Base-by-base conservation (phyloP, 805 yeast genomes). In the Saturnispora gosingensis region DNA sequence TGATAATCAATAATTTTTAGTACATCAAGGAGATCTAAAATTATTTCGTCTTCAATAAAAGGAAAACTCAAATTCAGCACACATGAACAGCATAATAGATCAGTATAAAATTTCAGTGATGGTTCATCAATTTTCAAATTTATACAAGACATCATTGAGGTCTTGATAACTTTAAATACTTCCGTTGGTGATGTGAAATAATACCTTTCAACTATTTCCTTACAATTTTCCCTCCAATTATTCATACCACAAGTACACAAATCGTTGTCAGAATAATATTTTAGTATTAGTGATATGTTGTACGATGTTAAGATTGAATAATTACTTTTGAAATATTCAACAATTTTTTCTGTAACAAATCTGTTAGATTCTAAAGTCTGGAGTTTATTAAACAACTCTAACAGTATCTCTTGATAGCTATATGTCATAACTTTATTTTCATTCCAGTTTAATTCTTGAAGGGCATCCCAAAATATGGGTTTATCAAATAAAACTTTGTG, bases 181-280 rank as follows among this genome's bases (percentile, higher is more conserved):
- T 34, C 55, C 50, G 30, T 60, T 61, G 59, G 64, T 60, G 59
- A 68, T 74, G 58, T 77, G 2, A 42, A 25, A 42, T 55, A 59
- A 44, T 56, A 81, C 6, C 69, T 66, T n/a, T 69, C 66, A 35
- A 82, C 62, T 2, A 83, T 57, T 30, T 65, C 62, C 6, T 63
- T 61, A 40, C 78, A 67, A 55, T 78, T 77, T 2, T 65, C 70
- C 45, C 67, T 66, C 86, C 89, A 83, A 8, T 71, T 63, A 0
- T 74, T 68, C 30, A 75, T 65, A 5, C 81, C 61, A 10, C 80
- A 76, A 2, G 81, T 72, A 59, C 90, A 83, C 30, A 74, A 59
- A 49, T 75, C 72, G 49, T 77, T 77, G 11, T 70, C 68, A 4
- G 67, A 65, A 60, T 78, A 82, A 56, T 68, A 74, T 3, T 69